phyloP scores from a whole-genome alignment of 441 rosid species.

The Erodium moschatum region DNA sequence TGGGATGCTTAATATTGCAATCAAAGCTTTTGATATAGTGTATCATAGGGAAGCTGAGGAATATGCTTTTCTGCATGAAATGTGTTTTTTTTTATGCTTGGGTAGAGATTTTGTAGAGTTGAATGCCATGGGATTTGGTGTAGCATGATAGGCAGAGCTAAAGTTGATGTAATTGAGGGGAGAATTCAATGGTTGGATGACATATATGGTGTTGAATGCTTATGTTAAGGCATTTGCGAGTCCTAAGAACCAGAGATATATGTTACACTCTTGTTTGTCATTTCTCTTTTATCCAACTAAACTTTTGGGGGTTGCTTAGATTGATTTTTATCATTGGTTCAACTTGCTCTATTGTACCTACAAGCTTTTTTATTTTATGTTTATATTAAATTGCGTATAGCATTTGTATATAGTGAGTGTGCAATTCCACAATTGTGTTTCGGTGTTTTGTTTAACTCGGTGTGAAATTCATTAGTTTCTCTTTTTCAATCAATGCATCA shows the following conservation, averaged over 20 bases:
- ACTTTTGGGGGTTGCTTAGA: too few species aligned
- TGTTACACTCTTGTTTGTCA: background rate
- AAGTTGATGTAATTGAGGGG: background rate
- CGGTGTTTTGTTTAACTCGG: background rate
- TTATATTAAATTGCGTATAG: background rate
- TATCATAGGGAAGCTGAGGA: background rate
- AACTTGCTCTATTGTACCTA: background rate
- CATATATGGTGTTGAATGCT: background rate
- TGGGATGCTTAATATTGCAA: background rate
- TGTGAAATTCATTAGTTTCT: background rate
- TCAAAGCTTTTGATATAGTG: background rate
- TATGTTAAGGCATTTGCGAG: background rate
- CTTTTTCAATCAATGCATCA: background rate
- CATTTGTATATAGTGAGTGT: background rate
- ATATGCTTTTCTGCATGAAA: background rate
- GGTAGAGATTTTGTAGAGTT: background rate
- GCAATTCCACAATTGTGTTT: background rate
- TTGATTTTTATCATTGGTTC: background rate
- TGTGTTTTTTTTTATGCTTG: background rate
- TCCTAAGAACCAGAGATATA: background rate
- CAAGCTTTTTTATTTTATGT: background rate
- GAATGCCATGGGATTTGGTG: background rate
- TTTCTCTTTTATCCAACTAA: too few species aligned
- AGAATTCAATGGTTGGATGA: background rate
- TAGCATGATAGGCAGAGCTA: background rate